These are phyloP conservation scores for Acanthamoeba castellanii DNA, from an alignment of 208 protist genomes.

Conservation along the genomic window DNA sequence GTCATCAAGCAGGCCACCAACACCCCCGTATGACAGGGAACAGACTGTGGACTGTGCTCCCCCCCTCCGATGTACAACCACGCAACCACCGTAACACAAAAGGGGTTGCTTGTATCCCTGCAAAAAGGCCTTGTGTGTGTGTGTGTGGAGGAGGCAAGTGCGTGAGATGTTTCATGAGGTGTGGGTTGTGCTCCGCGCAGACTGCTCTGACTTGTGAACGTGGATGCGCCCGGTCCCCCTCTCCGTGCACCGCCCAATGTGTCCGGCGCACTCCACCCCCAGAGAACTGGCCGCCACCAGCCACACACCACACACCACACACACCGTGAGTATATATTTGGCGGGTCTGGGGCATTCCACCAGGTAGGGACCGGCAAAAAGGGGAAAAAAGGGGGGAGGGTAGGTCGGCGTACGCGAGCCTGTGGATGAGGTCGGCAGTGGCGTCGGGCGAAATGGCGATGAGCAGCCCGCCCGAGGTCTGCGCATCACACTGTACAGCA, in stretches of 20 bases:
- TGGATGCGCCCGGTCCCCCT: background rate
- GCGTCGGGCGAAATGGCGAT: constrained; percentile 53
- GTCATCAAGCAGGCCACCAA: constrained; percentile 50
- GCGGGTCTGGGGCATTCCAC: background rate
- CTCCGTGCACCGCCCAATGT: background rate
- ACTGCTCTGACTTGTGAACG: background rate
- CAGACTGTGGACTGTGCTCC: too few species aligned
- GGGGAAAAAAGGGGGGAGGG: too few species aligned
- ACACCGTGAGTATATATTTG: background rate
- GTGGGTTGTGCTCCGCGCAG: background rate
- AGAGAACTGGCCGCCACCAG: background rate
- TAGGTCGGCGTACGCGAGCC: background rate
- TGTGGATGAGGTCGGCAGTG: constrained; percentile 49
- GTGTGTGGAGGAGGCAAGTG: too few species aligned
- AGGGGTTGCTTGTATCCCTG: too few species aligned
- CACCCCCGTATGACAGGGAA: too few species aligned
- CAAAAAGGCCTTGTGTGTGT: too few species aligned
- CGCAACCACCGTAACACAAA: too few species aligned
- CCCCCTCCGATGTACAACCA: too few species aligned
- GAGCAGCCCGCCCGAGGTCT: constrained; percentile 79
- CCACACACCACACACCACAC: background rate
- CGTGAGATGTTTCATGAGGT: too few species aligned
- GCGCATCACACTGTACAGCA: constrained; percentile 70
- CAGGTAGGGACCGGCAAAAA: background rate
- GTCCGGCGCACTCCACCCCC: background rate